Evolutionary conservation across 495 filamentous ascomycete genomes (phyloP), one percentile per base, ranked within the genome.

Genomic region (Neurospora sp.): DNA sequence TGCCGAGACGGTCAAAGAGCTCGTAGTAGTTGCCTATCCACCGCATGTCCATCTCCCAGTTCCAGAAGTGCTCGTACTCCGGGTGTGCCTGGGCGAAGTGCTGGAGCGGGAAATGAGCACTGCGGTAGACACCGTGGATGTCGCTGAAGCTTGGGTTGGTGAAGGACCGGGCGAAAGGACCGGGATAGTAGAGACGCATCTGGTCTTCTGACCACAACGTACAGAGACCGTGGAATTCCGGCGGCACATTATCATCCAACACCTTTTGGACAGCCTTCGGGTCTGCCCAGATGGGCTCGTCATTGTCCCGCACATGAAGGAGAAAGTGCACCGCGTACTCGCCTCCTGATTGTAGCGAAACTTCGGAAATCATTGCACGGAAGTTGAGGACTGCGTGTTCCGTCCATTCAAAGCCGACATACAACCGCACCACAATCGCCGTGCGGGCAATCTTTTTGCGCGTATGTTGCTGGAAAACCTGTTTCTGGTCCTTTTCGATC

Each of bases 41-140:
- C 3, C 96, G 89, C 73, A 93, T 90, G 79, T 99, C 96, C 89
- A 98, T 94, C 82, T 99, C 96, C 94, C 94, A 98, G 79, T 99
- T 94, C 96, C 96, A 99, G 81, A 95, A 92, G 81, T 90, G 94
- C 59, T 94, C 94, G 80, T 96, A 98, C 78, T 98, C 93, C 0
- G 92, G 92, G 80, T 98, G 95, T 48, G 87, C 86, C 76, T 92
- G 86, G n/a, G 95, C 91, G 75, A 97, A 99, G 79, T 93, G 91
- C 79, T 98, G 96, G 74, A 98, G 86, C 5, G 95, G 91, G 89
- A 98, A 91, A 79, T 93, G 94, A 3, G 91, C 91, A 76, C 90
- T 92, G 65, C 96, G 92, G 82, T 98, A 98, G 3, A 94, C 93
- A 3, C 94, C 96, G 79, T 97, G 91, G 9, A 97, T 89, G 4